Evolutionary conservation across 768 basidiomycete genomes (phyloP), one percentile per base, ranked within the genome.

Genomic region (Amanita pseudoporphyria): DNA sequence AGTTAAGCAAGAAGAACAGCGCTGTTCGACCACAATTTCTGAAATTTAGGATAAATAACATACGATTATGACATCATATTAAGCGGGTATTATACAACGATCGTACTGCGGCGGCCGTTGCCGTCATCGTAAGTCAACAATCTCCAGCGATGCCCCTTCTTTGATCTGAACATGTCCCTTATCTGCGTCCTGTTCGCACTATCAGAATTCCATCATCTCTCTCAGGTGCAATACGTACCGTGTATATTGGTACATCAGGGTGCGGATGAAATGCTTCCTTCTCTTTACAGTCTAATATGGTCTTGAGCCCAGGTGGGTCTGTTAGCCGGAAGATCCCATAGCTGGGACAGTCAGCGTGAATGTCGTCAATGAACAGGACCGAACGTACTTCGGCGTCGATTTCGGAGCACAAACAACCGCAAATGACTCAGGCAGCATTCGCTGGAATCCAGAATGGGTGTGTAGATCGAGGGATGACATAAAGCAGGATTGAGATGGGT

Each of bases 391-490:
- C 0, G 90, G 91, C 16, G 72, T 79, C 1, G 79, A 82, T 41
- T 76, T 78, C 0, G 92, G 92, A 3, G 91, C 88, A 58, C 89
- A 93, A 13, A 96, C 92, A 33, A 95, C 87, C 0, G 92, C 92
- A 61, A 95, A 88, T 0, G 88, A 91, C 60, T 96, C 92, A 0
- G 86, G 87, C 3, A 96, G 74, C 83, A 91, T 92, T 31, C 78
- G 64, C 57, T 95, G 92, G 67, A 93, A 96, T 6, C 78, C 84
- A 1, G 87, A 82, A 63, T 94, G 92, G 2, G 91, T 94, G 57
- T 96, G 92, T 18, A 96, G 64, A 62, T 95, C 92, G 14, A 94
- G 83, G 6, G 91, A 94, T 5, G 91, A 93, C 87, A 95, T 91
- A 69, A 96, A 96, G 64, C 90, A 92, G 48, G 84, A 84, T 56